A percentile compares a stretch with the other conserved stretches of the same genome.
Evolutionary conservation across 352 stramenopile species (phyloP).

Genomic region (Phytopythium ostracodes): DNA sequence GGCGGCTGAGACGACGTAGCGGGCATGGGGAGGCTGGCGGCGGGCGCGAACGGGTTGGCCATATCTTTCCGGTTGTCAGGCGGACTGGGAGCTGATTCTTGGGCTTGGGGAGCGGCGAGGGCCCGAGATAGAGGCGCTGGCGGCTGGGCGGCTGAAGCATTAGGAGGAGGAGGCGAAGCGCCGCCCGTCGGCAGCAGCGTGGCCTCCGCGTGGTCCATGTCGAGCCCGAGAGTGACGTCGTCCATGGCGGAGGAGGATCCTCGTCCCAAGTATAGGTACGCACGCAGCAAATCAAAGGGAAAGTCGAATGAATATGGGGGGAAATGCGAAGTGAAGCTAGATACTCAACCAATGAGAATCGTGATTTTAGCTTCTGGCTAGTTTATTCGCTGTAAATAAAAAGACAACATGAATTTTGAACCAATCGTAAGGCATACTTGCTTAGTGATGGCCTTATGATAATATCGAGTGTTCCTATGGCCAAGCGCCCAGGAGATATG

Average conservation of each 20-base stretch:
- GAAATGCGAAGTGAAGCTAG: not conserved
- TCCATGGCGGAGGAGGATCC: conserved; percentile 4
- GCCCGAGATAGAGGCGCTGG: too few relatives aligned
- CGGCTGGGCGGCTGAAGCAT: not conserved
- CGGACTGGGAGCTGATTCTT: not conserved
- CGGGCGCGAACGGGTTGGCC: not conserved
- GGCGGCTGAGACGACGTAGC: not conserved
- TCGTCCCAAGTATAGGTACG: not conserved
- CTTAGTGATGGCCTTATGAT: too few relatives aligned
- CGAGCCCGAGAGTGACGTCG: conserved; percentile 6
- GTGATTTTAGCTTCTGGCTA: not conserved
- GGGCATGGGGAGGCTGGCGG: not conserved
- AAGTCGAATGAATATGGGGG: not conserved
- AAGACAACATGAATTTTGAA: not conserved
- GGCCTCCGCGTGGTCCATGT: conserved; percentile 10
- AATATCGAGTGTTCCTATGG: too few relatives aligned
- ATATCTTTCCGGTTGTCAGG: not conserved
- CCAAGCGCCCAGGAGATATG: not conserved
- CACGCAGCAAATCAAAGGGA: not conserved
- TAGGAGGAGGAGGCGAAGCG: not conserved
- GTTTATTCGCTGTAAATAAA: too few relatives aligned
- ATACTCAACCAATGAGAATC: not conserved
- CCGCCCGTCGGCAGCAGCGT: conserved; percentile 4
- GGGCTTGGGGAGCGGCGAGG: not conserved
- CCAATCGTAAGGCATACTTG: not conserved